Evolutionary conservation across 129 eudicot species (phyloP).

Genomic region (Pittosporum tobira): DNA sequence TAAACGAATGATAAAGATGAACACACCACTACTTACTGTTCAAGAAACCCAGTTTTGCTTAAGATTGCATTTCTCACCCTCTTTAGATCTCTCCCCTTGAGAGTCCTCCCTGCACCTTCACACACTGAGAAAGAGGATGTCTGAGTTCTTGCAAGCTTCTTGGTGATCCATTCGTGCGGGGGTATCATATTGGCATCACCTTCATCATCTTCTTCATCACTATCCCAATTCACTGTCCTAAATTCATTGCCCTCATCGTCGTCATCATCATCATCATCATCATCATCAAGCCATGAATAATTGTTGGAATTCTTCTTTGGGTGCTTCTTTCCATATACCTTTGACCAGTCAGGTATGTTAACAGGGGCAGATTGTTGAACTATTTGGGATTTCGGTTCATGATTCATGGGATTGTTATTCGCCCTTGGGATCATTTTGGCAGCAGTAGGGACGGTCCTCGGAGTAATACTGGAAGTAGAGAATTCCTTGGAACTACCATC

Average conservation of each 20-base stretch:
- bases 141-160: constrained; percentile 57
- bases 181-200: constrained; percentile 43
- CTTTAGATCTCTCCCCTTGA: constrained; percentile 79
- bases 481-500: constrained; percentile 9
- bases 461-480: constrained; percentile 16
- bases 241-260: constrained; percentile 11
- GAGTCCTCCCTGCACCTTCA: constrained; percentile 92
- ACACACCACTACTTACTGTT: constrained; percentile 20
- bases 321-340: constrained; percentile 49
- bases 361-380: constrained; percentile 70
- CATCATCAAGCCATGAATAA: constrained; percentile 31
- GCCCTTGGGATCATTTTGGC: constrained; percentile 57
- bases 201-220: constrained; percentile 25
- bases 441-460: constrained; percentile 40
- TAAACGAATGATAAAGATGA: constrained; percentile 14
- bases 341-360: constrained; percentile 79
- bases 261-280: constrained; percentile 15
- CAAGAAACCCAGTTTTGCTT: constrained; percentile 71
- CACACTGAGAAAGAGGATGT: constrained; percentile 79
- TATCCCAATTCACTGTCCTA: constrained; percentile 22
- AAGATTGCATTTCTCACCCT: constrained; percentile 83
- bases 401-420: constrained; percentile 6
- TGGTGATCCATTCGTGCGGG: constrained; percentile 86
- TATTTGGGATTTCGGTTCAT: constrained; percentile 26
- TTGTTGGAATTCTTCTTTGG: constrained; percentile 28